Evolutionary conservation across 352 stramenopile genomes (phyloP), one percentile per base, ranked within the genome.

Genomic region (Halophytophthora polymorphica): DNA sequence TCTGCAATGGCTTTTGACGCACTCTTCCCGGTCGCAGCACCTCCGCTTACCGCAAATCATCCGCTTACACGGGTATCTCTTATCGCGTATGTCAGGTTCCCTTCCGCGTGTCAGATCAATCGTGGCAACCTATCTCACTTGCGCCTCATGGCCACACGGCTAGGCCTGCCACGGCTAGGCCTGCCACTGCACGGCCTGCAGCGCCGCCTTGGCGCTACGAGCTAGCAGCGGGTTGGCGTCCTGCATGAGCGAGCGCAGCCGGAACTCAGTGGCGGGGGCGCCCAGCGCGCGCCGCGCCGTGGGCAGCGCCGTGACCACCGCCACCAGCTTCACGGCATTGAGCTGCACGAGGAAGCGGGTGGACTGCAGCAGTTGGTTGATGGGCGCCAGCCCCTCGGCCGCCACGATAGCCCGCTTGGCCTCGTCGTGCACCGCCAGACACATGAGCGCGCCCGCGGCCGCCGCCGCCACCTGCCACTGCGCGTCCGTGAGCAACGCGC

Each of bases 281-380:
- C 83, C 73, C 35, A 90, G 67, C 45, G 69, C 43, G 10, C 58
- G 49, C 3, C 81, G 61, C 25, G 78, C 81, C 6, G 66, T 61
- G 19, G 81, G 81, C 31, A 80, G 75, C 46, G 81, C 71, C 28
- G 78, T 71, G 45, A 89, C 60, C 33, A 79, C 66, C 4, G 77
- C 61, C 39, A 90, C 59, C 23, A 92, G 51, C 53, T 92, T 90
- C 36, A 77, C 56, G 14, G 69, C 61, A 56, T 88, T 86, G 44
- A 92, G 60, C 55, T 88, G 77, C 39, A 90, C 54, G 29, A 74
- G 61, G 33, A 66, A 45, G 43, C 76, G 79, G 49, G 69, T 60
- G 45, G 77, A 69, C 61, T 88, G 66, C 56, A 92, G 61, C 33
- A 91, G 53, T 42, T 84, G 71, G 38, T 85, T 85, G 34, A 86